Evolutionary conservation across 345 rosid genomes (phyloP).

Genomic region (Syzygium oleosum): DNA sequence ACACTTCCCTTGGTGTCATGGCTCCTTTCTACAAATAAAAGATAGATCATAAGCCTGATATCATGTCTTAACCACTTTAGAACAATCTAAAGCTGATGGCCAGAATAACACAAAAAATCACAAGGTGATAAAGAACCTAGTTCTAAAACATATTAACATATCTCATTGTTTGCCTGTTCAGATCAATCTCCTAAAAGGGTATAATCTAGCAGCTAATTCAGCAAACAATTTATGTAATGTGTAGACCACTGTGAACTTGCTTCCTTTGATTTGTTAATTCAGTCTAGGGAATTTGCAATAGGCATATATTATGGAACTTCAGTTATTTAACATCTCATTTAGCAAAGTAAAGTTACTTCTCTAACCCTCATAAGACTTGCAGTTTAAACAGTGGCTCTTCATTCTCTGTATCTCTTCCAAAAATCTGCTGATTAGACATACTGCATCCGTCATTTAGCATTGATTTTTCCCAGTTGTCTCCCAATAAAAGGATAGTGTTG

Average conservation of each 20-base stretch:
- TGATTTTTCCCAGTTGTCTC: background rate
- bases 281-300: background rate
- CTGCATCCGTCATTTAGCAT: background rate
- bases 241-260: background rate
- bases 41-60: background rate
- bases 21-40: slow-evolving; percentile 67
- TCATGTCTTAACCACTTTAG: background rate
- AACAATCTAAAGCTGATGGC: background rate
- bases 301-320: background rate
- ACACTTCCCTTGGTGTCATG: slow-evolving; percentile 92
- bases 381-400: background rate
- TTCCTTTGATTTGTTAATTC: background rate
- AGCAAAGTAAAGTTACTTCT: background rate
- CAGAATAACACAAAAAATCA: background rate
- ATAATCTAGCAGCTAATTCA: background rate
- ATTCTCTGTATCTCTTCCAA: background rate
- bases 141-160: background rate
- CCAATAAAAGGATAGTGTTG: background rate
- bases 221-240: background rate
- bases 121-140: background rate
- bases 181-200: background rate
- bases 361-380: background rate
- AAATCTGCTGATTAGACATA: background rate
- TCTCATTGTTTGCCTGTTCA: background rate
- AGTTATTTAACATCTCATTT: background rate